These are phyloP conservation scores for Prunus mume DNA, from an alignment of 306 rosid genomes.

Conservation along the genomic window DNA sequence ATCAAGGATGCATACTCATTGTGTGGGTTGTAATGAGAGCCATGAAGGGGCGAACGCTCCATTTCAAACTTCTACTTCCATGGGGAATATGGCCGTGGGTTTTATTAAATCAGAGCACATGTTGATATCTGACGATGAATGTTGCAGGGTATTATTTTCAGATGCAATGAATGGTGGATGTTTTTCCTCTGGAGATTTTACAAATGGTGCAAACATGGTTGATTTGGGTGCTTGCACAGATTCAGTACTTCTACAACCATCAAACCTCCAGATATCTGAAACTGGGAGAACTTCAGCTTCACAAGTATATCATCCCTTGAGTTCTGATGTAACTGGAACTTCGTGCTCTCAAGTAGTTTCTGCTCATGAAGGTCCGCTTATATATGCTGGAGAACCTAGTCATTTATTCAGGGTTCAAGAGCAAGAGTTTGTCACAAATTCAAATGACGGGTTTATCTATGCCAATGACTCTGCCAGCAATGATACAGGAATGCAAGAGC, in stretches of 20 bases:
- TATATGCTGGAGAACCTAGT: slow-evolving; percentile 41
- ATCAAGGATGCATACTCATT: slow-evolving; percentile 48
- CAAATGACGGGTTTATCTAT: slow-evolving; percentile 45
- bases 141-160: slow-evolving; percentile 76
- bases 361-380: slow-evolving; percentile 47
- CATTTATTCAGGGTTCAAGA: slow-evolving; percentile 48
- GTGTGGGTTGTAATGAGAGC: slow-evolving; percentile 41
- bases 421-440: slow-evolving; percentile 50
- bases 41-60: slow-evolving; percentile 40
- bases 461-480: slow-evolving; percentile 46
- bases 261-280: slow-evolving; percentile 39
- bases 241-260: slow-evolving; percentile 47
- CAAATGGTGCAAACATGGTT: slow-evolving; percentile 31
- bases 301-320: slow-evolving; percentile 36
- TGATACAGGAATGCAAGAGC: slow-evolving; percentile 43
- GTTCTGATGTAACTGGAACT: slow-evolving; percentile 35
- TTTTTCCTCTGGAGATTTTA: slow-evolving; percentile 48
- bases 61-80: slow-evolving; percentile 50
- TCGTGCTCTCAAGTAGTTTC: slow-evolving; percentile 43
- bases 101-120: slow-evolving; percentile 46
- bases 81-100: slow-evolving; percentile 35
- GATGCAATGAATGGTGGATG: slow-evolving; percentile 49
- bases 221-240: slow-evolving; percentile 43
- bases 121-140: slow-evolving; percentile 81
- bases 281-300: slow-evolving; percentile 33